Evolutionary conservation across 208 protist species (phyloP).

Genomic region (Leishmania lainsoni): DNA sequence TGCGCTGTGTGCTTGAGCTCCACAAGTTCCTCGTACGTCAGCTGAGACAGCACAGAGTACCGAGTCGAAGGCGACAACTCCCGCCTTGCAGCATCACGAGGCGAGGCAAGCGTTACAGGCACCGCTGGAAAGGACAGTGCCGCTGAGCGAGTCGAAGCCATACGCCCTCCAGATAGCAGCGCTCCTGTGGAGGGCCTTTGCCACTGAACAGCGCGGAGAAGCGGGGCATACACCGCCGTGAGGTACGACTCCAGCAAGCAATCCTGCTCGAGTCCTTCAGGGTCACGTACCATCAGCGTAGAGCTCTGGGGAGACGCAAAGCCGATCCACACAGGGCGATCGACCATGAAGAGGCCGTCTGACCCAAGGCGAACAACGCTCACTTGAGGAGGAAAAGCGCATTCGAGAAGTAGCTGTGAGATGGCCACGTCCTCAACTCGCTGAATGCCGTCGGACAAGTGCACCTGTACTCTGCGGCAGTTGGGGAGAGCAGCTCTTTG

Average conservation of each 20-base stretch:
- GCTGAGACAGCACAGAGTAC: background rate
- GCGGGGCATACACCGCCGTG: conserved; percentile 15
- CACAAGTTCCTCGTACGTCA: conserved; percentile 17
- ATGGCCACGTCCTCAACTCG: conserved; percentile 23
- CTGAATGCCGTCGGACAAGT: background rate
- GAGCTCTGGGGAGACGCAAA: conserved; percentile 25
- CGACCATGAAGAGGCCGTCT: conserved; percentile 11
- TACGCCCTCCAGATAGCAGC: no score
- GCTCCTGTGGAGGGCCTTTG: background rate
- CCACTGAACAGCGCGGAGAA: conserved; percentile 22
- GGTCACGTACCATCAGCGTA: conserved; percentile 27
- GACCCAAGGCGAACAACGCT: conserved; percentile 8
- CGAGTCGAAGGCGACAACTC: background rate
- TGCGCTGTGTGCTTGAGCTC: conserved; percentile 12
- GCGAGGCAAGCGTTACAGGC: background rate
- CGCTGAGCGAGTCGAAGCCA: background rate
- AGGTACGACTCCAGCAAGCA: conserved; percentile 24
- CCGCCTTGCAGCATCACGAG: background rate
- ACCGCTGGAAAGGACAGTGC: background rate
- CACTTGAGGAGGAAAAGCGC: conserved; percentile 18
- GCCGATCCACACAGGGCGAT: conserved; percentile 19
- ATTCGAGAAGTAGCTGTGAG: conserved; percentile 4
- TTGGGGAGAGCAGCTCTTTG: background rate
- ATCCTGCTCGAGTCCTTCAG: conserved; percentile 12
- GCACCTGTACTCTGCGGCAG: background rate